These are phyloP conservation scores for Mortierella polycephala DNA, from an alignment of 371 early-diverging fungal species.

Conservation along the genomic window DNA sequence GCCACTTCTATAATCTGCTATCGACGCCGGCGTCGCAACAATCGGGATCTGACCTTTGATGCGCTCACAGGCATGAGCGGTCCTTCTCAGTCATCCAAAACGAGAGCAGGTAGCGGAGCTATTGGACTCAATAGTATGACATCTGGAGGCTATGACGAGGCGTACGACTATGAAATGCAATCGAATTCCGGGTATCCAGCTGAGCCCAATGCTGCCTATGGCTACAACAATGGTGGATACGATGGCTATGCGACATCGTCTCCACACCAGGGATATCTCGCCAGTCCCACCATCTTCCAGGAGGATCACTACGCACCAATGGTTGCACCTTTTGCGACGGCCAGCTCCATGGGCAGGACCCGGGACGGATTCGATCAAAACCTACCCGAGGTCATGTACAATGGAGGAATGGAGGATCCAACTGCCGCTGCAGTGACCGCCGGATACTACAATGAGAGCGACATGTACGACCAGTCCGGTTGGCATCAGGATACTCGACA, in stretches of 20 bases:
- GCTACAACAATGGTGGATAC: slow-evolving; percentile 7
- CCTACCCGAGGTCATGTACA: slow-evolving; percentile 36
- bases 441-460: slow-evolving; percentile 25
- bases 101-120: slow-evolving; percentile 4
- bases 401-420: slow-evolving; percentile 6
- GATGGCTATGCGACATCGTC: slow-evolving; percentile 7
- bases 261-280: slow-evolving; percentile 10
- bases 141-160: slow-evolving; percentile 32
- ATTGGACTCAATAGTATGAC: slow-evolving; percentile 10
- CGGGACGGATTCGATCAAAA: slow-evolving; percentile 31
- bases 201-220: slow-evolving; percentile 6
- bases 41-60: slow-evolving; percentile 25
- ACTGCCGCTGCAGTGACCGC: neutral
- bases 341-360: slow-evolving; percentile 15
- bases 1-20: slow-evolving; percentile 28
- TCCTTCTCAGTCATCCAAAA: neutral
- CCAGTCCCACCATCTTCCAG: slow-evolving; percentile 29
- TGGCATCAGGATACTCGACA: slow-evolving; percentile 6
- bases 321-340: slow-evolving; percentile 8
- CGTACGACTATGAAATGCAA: slow-evolving; percentile 36
- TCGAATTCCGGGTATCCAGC: slow-evolving; percentile 14
- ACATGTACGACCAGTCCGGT: slow-evolving; percentile 4
- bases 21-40: slow-evolving; percentile 22
- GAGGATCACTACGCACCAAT: slow-evolving; percentile 8
- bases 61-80: slow-evolving; percentile 17